A percentile compares a stretch with the other conserved stretches of the same genome.
These are phyloP conservation scores for Phaeophleospora eucalypticola DNA, from an alignment of 2,329 filamentous ascomycete species.

Conservation along the genomic window DNA sequence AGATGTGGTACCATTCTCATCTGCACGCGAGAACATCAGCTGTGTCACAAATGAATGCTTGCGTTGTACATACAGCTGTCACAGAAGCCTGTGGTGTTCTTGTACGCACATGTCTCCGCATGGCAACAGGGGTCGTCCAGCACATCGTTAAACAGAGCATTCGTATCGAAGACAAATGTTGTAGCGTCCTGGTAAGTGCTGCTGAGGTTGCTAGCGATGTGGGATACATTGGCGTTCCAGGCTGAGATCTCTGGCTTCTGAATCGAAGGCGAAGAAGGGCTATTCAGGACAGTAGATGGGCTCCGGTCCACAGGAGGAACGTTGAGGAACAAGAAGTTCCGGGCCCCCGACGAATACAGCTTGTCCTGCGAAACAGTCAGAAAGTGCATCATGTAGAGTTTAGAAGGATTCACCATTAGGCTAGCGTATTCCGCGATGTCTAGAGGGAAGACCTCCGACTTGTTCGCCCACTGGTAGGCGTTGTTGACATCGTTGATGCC, in stretches of 20 bases:
- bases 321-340: slow-evolving; percentile 49
- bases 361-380: slow-evolving; percentile 22
- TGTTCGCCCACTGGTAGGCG: slow-evolving; percentile 41
- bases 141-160: slow-evolving; percentile 49
- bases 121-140: slow-evolving; percentile 49
- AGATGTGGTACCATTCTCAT: slow-evolving; percentile 3
- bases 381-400: not conserved
- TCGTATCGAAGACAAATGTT: slow-evolving; percentile 53
- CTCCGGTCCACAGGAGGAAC: slow-evolving; percentile 48
- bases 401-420: slow-evolving; percentile 24
- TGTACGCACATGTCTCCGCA: slow-evolving; percentile 48
- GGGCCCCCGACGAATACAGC: slow-evolving; percentile 44
- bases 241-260: slow-evolving; percentile 34
- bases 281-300: not conserved
- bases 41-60: not conserved
- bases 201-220: slow-evolving; percentile 41
- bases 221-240: slow-evolving; percentile 49
- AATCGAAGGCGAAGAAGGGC: not conserved
- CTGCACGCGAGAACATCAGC: not conserved
- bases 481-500: slow-evolving; percentile 56
- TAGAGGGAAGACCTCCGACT: slow-evolving; percentile 28
- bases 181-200: slow-evolving; percentile 40
- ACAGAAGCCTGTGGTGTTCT: slow-evolving; percentile 42
- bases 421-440: slow-evolving; percentile 38
- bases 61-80: not conserved